Conservation (phyloP, 257 asterid species). For the Ajuga chamaepitys region DNA sequence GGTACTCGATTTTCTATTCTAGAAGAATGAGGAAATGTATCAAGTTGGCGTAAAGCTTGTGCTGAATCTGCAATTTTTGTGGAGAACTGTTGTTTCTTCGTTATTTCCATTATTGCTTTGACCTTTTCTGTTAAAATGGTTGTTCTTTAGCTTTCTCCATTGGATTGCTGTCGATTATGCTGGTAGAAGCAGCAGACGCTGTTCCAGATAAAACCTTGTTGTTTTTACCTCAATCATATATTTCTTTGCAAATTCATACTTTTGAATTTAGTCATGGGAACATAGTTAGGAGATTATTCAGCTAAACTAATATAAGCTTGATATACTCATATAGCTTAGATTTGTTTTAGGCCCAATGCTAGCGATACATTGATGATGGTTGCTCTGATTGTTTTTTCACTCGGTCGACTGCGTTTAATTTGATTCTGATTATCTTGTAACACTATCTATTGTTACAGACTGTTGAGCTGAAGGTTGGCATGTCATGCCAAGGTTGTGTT, state of each 20-base stretch:
- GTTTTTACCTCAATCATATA: not conserved
- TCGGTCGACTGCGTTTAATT: not conserved
- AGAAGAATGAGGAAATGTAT: not conserved
- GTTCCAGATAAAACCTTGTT: not conserved
- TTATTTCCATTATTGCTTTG: not conserved
- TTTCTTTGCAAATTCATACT: not conserved
- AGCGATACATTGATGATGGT: not conserved
- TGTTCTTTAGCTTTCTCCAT: not conserved
- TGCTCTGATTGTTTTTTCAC: too few species aligned
- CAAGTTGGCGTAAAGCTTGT: not conserved
- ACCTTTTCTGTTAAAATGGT: not conserved
- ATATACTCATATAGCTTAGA: not conserved
- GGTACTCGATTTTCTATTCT: conserved; percentile 7
- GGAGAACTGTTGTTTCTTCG: not conserved
- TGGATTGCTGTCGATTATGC: not conserved
- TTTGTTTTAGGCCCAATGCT: not conserved
- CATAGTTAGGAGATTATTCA: not conserved
- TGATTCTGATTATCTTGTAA: conserved; percentile 5
- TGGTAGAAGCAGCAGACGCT: not conserved
- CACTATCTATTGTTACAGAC: conserved; percentile 41
- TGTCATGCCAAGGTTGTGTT: conserved; percentile 94
- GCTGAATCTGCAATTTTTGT: not conserved
- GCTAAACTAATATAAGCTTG: not conserved
- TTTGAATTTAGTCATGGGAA: not conserved
- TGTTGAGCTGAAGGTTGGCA: conserved; percentile 88